Evolutionary conservation across 805 yeast species (phyloP), one percentile per base, ranked within the genome.

Genomic region (Millerago galiae): DNA sequence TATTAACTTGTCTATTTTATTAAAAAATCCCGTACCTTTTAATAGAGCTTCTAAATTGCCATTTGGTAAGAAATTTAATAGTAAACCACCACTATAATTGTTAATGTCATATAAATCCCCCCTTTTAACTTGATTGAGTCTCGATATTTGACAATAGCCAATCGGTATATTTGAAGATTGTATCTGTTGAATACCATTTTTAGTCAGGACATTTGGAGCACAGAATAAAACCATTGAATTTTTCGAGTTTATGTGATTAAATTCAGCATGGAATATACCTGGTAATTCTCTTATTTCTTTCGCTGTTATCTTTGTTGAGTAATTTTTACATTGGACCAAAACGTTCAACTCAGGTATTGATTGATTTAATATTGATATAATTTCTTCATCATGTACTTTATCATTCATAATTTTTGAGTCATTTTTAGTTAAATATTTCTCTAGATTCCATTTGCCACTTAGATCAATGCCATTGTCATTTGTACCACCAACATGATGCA

Each of bases 381-480:
- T 32, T 2, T 11, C 14, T 4, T 42, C 43, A 5, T 5, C 27
- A 10, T 24, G 27, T 5, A 25, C 15, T 7, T n/a, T 10, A 5
- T 15, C 15, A 10, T n/a, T 27, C 4, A 7, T 13, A 6, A 16
- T 9, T 16, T 7, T 14, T 3, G 15, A 13, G 3, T 9, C 15
- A 18, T 10, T 15, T 16, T 13, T 29, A 33, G 8, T 28, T 18
- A 34, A 28, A 18, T 4, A 11, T 8, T n/a, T 21, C 8, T 24
- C 26, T 2, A 54, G 24, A 31, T 49, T 44, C 58, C 58, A 54
- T 18, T 35, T 25, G 1, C 56, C 60, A 1, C 45, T 44, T 1
- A 55, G 46, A 38, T 56, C 60, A 15, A 50, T 48, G 1, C 60
- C 60, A 16, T 54, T 49, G 37, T 56, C 60, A 34, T 46, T 48